These are phyloP conservation scores for Pouteria campechiana DNA, from an alignment of 179 eudicot species.

Conservation along the genomic window DNA sequence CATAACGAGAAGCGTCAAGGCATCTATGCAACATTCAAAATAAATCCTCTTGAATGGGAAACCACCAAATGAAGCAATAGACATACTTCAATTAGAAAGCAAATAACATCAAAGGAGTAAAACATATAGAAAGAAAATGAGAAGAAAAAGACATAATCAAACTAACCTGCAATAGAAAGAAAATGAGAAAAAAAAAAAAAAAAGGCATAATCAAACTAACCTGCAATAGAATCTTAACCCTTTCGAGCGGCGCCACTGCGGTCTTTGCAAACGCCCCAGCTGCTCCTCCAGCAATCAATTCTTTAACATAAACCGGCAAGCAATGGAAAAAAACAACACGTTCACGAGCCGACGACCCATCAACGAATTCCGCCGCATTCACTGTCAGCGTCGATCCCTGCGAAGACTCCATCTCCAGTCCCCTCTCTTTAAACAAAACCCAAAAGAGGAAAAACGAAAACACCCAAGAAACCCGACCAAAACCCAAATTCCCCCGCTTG, in stretches of 20 bases:
- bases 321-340: constrained; percentile 35
- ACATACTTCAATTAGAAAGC: too few species aligned
- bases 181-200: neutral
- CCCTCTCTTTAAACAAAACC: neutral
- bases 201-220: constrained; percentile 12
- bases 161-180: constrained; percentile 19
- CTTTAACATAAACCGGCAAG: constrained; percentile 75
- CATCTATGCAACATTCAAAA: too few species aligned
- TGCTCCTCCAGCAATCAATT: constrained; percentile 93
- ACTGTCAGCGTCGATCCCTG: constrained; percentile 56
- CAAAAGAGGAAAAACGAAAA: too few species aligned
- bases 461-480: neutral
- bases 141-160: neutral
- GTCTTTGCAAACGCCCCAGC: constrained; percentile 93
- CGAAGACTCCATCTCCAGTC: constrained; percentile 51
- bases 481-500: constrained; percentile 26
- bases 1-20: too few species aligned
- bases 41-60: too few species aligned
- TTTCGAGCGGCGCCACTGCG: constrained; percentile 89
- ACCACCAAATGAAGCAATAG: too few species aligned
- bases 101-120: too few species aligned
- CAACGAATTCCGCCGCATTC: constrained; percentile 56
- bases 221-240: constrained; percentile 90
- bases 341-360: constrained; percentile 17
- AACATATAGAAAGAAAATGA: neutral